Evolutionary conservation across 2,329 filamentous ascomycete species (phyloP), one percentile per base, ranked within the genome.

Genomic region (Endocalyx cinctus): DNA sequence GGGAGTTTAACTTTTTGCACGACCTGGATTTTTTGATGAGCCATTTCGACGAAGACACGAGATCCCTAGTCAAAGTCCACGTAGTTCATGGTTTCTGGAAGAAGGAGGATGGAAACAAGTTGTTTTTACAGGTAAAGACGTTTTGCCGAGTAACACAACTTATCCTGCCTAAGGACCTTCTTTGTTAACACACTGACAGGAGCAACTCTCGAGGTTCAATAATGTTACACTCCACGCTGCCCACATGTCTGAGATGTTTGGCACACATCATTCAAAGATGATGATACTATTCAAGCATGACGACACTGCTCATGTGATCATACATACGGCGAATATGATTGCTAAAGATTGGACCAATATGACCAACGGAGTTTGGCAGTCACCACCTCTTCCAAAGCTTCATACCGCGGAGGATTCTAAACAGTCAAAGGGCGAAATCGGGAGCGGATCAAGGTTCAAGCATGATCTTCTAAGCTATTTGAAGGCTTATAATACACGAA

Each of bases 311-410:
- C 84, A 94, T 59, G 65, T 95, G 5, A 62, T 94, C 35, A 88
- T 95, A 18, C 86, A 94, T 48, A 95, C 88, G 0, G 87, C 88
- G 13, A 95, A 95, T 48, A 87, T 94, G 82, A 90, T 94, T n/a
- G 53, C 71, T 4, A 79, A 81, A 35, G 88, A 95, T 56, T 95
- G 88, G 88, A 74, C 69, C 2, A 92, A 92, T 47, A 85, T 94
- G 84, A 84, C 81, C 1, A 87, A 95, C 55, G 87, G 78, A 2
- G 74, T 85, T 5, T 95, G 88, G 88, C 69, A 64, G 31, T 90
- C 86, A 0, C 86, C 86, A 1, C 53, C 75, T 2, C 73, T 94
- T 1, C 79, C 84, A 1, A 58, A 74, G 2, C 30, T 63, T 3
- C 40, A 26, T 33, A n/a, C 17, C 12, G 20, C 37, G 17, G 13